Percentiles rank a stretch among this genome's conserved stretches.
Conservation (phyloP, 2,329 filamentous ascomycete genomes). For the Eutypa lata region DNA sequence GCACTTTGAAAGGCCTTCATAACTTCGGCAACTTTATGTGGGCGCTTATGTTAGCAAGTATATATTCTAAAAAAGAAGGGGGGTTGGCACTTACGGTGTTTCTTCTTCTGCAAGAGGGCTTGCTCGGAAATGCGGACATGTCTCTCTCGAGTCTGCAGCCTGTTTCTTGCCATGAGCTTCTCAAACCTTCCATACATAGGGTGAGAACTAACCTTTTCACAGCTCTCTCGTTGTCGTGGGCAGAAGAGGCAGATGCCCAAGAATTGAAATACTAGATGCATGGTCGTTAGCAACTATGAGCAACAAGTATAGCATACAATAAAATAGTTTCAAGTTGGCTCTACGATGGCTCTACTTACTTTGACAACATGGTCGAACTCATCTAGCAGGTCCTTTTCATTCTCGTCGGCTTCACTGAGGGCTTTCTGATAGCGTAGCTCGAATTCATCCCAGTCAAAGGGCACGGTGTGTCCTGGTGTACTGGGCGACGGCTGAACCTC, state of each 20-base stretch:
- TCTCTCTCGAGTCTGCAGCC: slow-evolving; percentile 73
- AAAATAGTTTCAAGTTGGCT: background rate
- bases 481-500: slow-evolving; percentile 38
- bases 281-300: slow-evolving; percentile 7
- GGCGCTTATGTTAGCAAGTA: slow-evolving; percentile 12
- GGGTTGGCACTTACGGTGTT: slow-evolving; percentile 64
- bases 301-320: background rate
- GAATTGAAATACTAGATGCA: slow-evolving; percentile 66
- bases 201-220: slow-evolving; percentile 61
- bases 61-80: slow-evolving; percentile 14
- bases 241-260: slow-evolving; percentile 72
- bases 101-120: slow-evolving; percentile 68
- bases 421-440: slow-evolving; percentile 65
- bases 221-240: slow-evolving; percentile 73
- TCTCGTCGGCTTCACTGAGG: slow-evolving; percentile 58
- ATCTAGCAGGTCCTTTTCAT: slow-evolving; percentile 63
- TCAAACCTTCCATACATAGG: slow-evolving; percentile 8
- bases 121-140: slow-evolving; percentile 74
- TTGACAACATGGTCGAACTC: slow-evolving; percentile 68
- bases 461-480: slow-evolving; percentile 49
- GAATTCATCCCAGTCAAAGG: slow-evolving; percentile 78
- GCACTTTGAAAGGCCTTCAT: slow-evolving; percentile 62
- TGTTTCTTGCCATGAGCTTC: slow-evolving; percentile 31
- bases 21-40: slow-evolving; percentile 48
- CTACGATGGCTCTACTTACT: slow-evolving; percentile 42